Conservation (phyloP, 2,329 filamentous ascomycete genomes). For the Cladophialophora yegresii region DNA sequence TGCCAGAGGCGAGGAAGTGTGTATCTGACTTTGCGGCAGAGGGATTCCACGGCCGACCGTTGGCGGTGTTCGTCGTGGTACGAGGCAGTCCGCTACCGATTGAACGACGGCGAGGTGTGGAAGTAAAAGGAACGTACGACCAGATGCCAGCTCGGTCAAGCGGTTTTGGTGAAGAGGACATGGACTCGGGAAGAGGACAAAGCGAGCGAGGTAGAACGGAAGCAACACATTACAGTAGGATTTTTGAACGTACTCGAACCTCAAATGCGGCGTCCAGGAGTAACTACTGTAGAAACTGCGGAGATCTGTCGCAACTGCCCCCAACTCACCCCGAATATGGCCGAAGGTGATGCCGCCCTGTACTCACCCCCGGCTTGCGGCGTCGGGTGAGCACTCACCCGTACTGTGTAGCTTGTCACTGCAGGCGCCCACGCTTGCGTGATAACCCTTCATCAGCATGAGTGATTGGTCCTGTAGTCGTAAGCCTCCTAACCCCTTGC, state of each 20-base stretch:
- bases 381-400: no score
- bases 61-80: slow-evolving; percentile 36
- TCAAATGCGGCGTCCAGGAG: not conserved
- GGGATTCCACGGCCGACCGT: slow-evolving; percentile 42
- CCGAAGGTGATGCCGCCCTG: no score
- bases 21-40: slow-evolving; percentile 51
- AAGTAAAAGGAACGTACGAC: slow-evolving; percentile 55
- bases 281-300: not conserved
- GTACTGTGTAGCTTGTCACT: no score
- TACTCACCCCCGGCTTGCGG: no score
- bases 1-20: slow-evolving; percentile 38
- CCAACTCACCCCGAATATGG: no score
- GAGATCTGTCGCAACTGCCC: no score
- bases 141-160: slow-evolving; percentile 54
- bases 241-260: not conserved
- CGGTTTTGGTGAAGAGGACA: slow-evolving; percentile 59
- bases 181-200: slow-evolving; percentile 35
- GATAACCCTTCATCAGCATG: no score
- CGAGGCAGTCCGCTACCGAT: slow-evolving; percentile 49
- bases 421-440: no score
- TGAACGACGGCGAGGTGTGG: slow-evolving; percentile 54
- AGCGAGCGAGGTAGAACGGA: slow-evolving; percentile 7
- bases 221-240: not conserved
- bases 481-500: no score
- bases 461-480: no score